Percentiles rank a stretch among this genome's conserved stretches.
Conservation (phyloP, 202 grass and related monocot species). For the Schoenoplectus tabernaemontani region DNA sequence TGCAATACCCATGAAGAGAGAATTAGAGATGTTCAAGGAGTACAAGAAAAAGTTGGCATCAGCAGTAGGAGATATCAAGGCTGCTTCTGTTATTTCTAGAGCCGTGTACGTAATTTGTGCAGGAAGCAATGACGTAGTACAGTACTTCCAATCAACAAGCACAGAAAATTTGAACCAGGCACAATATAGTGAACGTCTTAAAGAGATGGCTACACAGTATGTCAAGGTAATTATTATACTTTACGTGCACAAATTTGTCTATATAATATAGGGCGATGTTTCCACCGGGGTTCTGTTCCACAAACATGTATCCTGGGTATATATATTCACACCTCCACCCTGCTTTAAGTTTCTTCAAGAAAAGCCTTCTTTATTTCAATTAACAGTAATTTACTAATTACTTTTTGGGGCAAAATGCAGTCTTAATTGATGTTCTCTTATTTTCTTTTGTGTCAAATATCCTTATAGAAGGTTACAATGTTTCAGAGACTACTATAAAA, state of each 20-base stretch:
- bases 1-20: conserved; percentile 13
- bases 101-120: conserved; percentile 31
- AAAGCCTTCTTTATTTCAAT: background rate
- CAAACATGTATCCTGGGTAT: background rate
- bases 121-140: conserved; percentile 43
- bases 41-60: conserved; percentile 39
- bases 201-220: conserved; percentile 6
- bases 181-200: conserved; percentile 5
- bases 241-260: background rate
- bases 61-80: conserved; percentile 37
- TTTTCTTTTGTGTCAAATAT: no score
- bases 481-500: background rate
- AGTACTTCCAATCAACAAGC: background rate
- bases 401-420: background rate
- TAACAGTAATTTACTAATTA: background rate
- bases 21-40: conserved; percentile 32
- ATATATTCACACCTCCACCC: background rate
- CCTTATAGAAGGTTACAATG: background rate
- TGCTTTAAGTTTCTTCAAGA: background rate
- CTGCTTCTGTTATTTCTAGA: conserved; percentile 16
- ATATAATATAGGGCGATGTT: background rate
- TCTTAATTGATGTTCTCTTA: no score
- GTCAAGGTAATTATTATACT: background rate
- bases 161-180: background rate
- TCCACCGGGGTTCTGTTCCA: background rate